Evolutionary conservation across 2,329 filamentous ascomycete species (phyloP).

Genomic region (Alternaria novae-zelandiae): DNA sequence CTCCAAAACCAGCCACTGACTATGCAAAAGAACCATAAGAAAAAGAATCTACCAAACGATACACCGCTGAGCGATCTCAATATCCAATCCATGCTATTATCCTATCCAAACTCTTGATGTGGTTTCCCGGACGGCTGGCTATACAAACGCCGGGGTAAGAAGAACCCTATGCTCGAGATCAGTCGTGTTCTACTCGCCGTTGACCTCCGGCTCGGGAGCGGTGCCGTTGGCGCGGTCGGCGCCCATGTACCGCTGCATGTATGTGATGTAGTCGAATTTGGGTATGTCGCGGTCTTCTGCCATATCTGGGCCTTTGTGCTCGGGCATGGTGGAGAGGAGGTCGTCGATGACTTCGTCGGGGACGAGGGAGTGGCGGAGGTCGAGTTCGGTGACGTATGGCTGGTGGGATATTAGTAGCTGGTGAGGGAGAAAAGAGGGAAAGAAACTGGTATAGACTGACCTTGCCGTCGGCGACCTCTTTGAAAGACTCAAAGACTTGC

Average conservation of each 20-base stretch:
- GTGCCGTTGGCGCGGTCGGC: conserved; percentile 30
- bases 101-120: conserved; percentile 1
- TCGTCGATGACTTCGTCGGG: conserved; percentile 97
- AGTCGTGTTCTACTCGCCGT: conserved; percentile 28
- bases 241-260: conserved; percentile 79
- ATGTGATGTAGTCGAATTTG: conserved; percentile 95
- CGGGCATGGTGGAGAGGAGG: conserved; percentile 83
- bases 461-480: conserved; percentile 96
- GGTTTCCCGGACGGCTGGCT: neutral
- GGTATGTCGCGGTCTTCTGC: conserved; percentile 81
- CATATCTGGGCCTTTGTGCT: conserved; percentile 83
- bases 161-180: conserved; percentile 14
- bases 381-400: conserved; percentile 97
- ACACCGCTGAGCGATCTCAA: neutral
- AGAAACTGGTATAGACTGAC: conserved; percentile 48
- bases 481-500: conserved; percentile 97
- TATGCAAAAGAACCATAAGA: conserved; percentile 5
- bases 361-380: conserved; percentile 91
- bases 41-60: neutral
- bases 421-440: neutral
- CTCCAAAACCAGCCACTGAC: conserved; percentile 2
- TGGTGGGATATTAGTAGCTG: conserved; percentile 34
- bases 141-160: conserved; percentile 26
- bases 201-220: conserved; percentile 26
- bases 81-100: neutral